Conservation (phyloP, 2,329 filamentous ascomycete species). For the Ophiosphaerella herpotricha region DNA sequence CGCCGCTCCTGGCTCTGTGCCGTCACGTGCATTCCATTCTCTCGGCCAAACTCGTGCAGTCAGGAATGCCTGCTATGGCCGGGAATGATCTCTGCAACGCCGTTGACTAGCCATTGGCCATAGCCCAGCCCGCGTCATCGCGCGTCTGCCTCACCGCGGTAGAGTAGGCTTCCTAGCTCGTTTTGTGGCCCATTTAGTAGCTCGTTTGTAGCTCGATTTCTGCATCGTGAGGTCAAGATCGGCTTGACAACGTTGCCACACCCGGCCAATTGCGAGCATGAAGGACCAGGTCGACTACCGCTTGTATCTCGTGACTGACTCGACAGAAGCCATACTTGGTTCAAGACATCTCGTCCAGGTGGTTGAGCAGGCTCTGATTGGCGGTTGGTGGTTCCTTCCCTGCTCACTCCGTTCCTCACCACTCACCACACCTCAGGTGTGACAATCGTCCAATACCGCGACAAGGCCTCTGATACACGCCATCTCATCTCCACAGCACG, state of each 20-base stretch:
- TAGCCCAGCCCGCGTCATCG: no score
- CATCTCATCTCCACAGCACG: conserved; percentile 71
- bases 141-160: no score
- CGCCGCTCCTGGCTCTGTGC: no score
- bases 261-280: conserved; percentile 43
- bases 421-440: conserved; percentile 55
- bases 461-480: conserved; percentile 80
- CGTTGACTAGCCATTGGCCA: no score
- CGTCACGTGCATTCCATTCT: no score
- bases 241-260: not conserved
- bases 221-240: not conserved
- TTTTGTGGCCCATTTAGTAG: no score
- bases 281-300: conserved; percentile 68
- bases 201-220: not conserved
- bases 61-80: no score
- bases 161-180: no score
- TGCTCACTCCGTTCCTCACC: not conserved
- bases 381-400: conserved; percentile 57
- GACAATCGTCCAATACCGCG: conserved; percentile 86
- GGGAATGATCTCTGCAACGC: no score
- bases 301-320: conserved; percentile 91
- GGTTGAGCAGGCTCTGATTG: conserved; percentile 74
- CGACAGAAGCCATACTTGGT: conserved; percentile 81
- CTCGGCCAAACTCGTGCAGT: no score
- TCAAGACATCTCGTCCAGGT: conserved; percentile 70